Base-by-base conservation (phyloP, 805 yeast species). In the Candida verbasci region DNA sequence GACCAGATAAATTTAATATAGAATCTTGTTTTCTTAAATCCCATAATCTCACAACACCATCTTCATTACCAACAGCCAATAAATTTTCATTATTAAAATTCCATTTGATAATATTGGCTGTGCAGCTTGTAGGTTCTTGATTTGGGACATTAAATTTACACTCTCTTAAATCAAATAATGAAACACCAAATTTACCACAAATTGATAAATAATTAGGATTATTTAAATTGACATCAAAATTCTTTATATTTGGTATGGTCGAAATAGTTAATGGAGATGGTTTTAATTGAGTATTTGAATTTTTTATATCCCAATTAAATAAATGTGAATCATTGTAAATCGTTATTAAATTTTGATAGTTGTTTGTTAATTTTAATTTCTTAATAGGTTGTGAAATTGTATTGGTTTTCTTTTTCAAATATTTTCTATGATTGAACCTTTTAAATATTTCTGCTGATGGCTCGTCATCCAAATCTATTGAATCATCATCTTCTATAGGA, bases 391-490 rank as follows among this genome's bases (percentile, higher is more conserved):
- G 49, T 35, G 49, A 35, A 24, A 43, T 36, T 29, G 52, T 60
- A 9, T 49, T 38, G 4, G 58, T 43, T 38, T 56, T 53, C 40
- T 55, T 54, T 30, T 52, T 53, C 37, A 85, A 55, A 51, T 81
- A 88, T 46, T 80, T 80, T 34, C 72, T 64, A 60, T 88, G 96
- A 56, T 86, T 86, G 63, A 81, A 88, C 25, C 94, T 65, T 53
- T 79, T 83, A 43, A 82, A 62, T 15, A 88, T 82, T 53, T 80
- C 86, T 0, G 96, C 96, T 17, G 70, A 55, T 16, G 60, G 55
- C 3, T 49, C 70, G 4, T 60, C 63, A 20, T 38, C 46, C 10
- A 25, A 26, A 6, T 17, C 34, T 11, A 6, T n/a, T 18, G 21
- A 18, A 12, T 35, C 47, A 8, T 39, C 47, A 12, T 37, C 35